Base-by-base conservation (phyloP, 352 stramenopile species). In the Phytophthora pinifolia region DNA sequence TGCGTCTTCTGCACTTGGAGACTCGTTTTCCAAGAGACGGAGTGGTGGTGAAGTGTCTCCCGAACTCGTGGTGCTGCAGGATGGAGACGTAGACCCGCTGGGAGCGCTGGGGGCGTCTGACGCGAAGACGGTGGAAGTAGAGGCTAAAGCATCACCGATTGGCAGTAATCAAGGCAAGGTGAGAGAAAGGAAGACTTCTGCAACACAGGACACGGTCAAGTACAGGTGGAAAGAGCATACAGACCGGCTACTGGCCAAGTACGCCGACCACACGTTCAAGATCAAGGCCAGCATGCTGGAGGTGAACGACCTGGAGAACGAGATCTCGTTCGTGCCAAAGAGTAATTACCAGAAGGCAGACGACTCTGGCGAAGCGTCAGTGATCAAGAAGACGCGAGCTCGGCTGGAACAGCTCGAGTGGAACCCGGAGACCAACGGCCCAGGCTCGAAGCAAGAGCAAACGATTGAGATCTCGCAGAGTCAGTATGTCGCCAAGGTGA, bases 271-370 rank as follows among this genome's bases (percentile, higher is more conserved):
- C 37, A 88, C 70, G 31, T 92, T 89, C 58, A 79, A 79, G 43
- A 89, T 92, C 56, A 86, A 91, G 65, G 76, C 79, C 64, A 89
- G 65, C 32, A 87, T 92, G 81, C 71, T 92, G 14, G 78, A 94
- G 64, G 76, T 78, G 13, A 76, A 76, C 25, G 81, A 92, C 9
- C 54, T 87, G 6, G 79, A 88, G 59, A 72, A 62, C 17, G 72
- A 86, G 9, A 67, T 77, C 7, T 81, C 72, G 6, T 86, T 70
- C 37, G 54, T 53, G 12, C 66, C 75, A 0, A 74, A 60, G 22
- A 68, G 62, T 3, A 62, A 73, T 2, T 83, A 82, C 17, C 64
- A 84, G 31, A 56, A 46, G 9, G 20, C 32, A 6, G 67, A 86
- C 1, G 63, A 77, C 2, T 25, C 57, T 0, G 49, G 76, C 12